These are phyloP conservation scores for Ceratonia siliqua DNA, from an alignment of 306 rosid genomes.

Conservation along the genomic window DNA sequence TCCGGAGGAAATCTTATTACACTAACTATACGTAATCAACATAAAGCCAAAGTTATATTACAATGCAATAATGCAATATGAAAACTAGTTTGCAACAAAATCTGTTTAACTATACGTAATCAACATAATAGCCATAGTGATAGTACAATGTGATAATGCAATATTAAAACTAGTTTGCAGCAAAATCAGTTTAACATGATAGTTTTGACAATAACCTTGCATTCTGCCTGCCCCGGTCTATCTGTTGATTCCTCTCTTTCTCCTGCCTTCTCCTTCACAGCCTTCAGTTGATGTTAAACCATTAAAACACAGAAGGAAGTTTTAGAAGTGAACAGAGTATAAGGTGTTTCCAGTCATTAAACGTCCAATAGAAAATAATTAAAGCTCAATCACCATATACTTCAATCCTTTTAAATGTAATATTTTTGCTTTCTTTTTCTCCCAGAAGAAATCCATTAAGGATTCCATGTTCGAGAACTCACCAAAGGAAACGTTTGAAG, in stretches of 20 bases:
- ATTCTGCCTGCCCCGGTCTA: conserved; percentile 57
- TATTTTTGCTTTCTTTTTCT: background rate
- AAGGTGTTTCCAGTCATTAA: background rate
- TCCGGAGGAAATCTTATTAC: background rate
- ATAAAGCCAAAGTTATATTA: conserved; percentile 15
- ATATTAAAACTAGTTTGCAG: conserved; percentile 12
- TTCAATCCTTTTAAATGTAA: conserved; percentile 2
- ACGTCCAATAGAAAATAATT: conserved; percentile 12
- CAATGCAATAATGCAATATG: conserved; percentile 14
- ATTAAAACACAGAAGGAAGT: conserved; percentile 20
- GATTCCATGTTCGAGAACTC: background rate
- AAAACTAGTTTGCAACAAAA: conserved; percentile 19
- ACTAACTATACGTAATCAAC: conserved; percentile 11
- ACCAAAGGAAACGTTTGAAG: background rate
- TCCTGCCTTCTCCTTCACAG: conserved; percentile 53
- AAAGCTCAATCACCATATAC: conserved; percentile 22
- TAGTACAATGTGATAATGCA: conserved; percentile 11
- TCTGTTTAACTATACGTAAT: conserved; percentile 10
- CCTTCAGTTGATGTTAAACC: conserved; percentile 44
- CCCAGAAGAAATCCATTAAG: conserved; percentile 9
- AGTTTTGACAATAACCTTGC: conserved; percentile 73
- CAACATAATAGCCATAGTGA: conserved; percentile 23
- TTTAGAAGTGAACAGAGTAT: conserved; percentile 26
- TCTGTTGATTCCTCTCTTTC: conserved; percentile 62
- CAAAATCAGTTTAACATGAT: conserved; percentile 25